Evolutionary conservation across 345 rosid genomes (phyloP), one percentile per base, ranked within the genome.

Genomic region (Kandelia obovata): DNA sequence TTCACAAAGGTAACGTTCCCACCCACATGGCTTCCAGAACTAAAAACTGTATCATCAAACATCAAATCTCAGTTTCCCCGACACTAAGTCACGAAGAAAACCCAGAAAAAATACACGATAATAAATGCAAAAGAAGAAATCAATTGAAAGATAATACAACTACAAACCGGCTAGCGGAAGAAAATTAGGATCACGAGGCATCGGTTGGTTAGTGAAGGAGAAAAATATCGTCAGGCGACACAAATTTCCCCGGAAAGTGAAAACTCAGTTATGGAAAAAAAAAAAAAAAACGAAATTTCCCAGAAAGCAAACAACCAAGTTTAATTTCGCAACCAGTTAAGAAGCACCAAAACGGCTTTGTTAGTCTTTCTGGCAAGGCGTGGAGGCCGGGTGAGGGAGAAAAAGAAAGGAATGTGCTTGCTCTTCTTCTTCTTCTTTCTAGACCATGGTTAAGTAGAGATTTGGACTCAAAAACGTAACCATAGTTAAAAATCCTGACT

Each of bases 51-150:
- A 60, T 56, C 65, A 8, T 39, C 64, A 73, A 23, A 71, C 73
- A 74, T 73, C 81, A 81, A 86, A 85, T 88, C 88, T 83, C 84
- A 68, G 74, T 34, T 67, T 39, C 78, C 46, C 58, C 31, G 39
- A 15, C 68, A 15, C 62, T 47, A 70, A 66, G 27, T 49, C 31
- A 71, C 56, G 69, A 52, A 62, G n/a, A 73, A 75, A 81, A 67
- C 68, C 72, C 76, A 70, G 62, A 75, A 72, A 77, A 56, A 60
- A 2, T 1, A 61, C 58, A 55, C 53, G 21, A 52, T 59, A 69
- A 69, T 51, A 23, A 64, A 65, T 71, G 63, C 61, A 59, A 68
- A 68, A 13, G 17, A 64, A 7, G 37, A 6, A 61, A 59, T 6
- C 25, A 65, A 67, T 57, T 65, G 71, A 63, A 57, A 75, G 43